Conservation (phyloP, 768 basidiomycete species). For the Daedalea quercina region DNA sequence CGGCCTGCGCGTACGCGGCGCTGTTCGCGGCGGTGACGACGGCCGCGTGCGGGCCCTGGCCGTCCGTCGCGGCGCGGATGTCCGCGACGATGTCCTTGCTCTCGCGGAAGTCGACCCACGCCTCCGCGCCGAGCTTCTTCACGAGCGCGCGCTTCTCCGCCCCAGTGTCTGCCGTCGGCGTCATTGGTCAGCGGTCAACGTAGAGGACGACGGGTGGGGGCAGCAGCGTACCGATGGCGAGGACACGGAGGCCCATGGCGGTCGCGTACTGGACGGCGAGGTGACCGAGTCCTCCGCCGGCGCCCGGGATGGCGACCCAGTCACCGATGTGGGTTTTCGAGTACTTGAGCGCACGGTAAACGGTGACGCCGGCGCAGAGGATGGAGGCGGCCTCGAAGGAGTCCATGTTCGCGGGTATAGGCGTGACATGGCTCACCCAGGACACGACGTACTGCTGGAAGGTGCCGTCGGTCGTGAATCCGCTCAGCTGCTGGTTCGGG, state of each 20-base stretch:
- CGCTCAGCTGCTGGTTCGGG: constrained; percentile 48
- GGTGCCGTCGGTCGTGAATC: constrained; percentile 73
- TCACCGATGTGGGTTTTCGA: constrained; percentile 59
- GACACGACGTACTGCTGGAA: constrained; percentile 73
- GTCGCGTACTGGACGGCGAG: constrained; percentile 80
- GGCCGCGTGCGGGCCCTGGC: constrained; percentile 66
- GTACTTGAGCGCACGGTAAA: constrained; percentile 81
- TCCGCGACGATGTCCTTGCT: constrained; percentile 59
- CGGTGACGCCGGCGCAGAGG: constrained; percentile 80
- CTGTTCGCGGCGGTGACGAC: constrained; percentile 50
- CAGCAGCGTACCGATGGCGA: constrained; percentile 59
- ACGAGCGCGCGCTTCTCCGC: constrained; percentile 62
- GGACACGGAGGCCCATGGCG: constrained; percentile 70
- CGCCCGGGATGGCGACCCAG: constrained; percentile 72
- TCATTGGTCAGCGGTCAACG: not conserved
- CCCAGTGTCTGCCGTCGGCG: constrained; percentile 49
- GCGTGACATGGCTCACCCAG: constrained; percentile 67
- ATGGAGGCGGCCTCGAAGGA: constrained; percentile 69
- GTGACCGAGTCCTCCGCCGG: constrained; percentile 80
- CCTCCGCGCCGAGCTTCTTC: constrained; percentile 59
- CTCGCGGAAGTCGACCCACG: constrained; percentile 73
- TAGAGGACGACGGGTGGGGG: not conserved
- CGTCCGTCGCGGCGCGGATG: constrained; percentile 56
- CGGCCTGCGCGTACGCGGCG: constrained; percentile 44
- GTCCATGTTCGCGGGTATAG: constrained; percentile 63